Evolutionary conservation across 1,284 basidiomycete genomes (phyloP).

Genomic region (Cryptococcus maquisensis): DNA sequence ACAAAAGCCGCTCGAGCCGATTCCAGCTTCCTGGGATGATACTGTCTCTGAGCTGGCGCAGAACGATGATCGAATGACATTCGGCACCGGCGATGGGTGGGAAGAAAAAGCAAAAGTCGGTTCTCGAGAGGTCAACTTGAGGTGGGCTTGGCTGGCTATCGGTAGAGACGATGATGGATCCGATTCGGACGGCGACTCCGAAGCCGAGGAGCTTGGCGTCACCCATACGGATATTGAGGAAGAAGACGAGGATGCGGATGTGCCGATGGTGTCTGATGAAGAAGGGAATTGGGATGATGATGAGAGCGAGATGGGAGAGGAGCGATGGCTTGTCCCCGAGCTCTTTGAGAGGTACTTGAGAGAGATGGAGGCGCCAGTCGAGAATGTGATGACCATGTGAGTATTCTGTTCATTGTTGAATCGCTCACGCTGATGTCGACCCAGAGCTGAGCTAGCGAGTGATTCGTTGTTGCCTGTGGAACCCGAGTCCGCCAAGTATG

Average conservation of each 20-base stretch:
- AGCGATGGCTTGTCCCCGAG: conserved; percentile 5
- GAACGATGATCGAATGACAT: background rate
- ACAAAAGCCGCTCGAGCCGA: background rate
- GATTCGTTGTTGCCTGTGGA: conserved; percentile 9
- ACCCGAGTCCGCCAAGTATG: too few species aligned
- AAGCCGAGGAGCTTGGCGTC: too few species aligned
- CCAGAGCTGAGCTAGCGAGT: conserved; percentile 30
- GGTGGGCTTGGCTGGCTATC: conserved; percentile 31
- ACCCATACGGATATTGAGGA: background rate
- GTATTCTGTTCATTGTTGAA: background rate
- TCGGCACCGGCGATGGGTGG: conserved; percentile 1
- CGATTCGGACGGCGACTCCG: too few species aligned
- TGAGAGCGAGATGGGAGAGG: background rate
- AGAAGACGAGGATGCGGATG: background rate
- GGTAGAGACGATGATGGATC: background rate
- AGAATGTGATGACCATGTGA: conserved; percentile 33
- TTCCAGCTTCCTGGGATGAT: conserved; percentile 13
- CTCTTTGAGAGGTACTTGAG: conserved; percentile 21
- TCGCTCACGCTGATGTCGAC: background rate
- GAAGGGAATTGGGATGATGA: background rate
- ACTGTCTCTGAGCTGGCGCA: conserved; percentile 5
- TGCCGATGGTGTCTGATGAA: background rate
- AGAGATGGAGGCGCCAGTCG: conserved; percentile 29
- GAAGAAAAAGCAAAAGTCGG: conserved; percentile 15
- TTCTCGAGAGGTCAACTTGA: conserved; percentile 14